Evolutionary conservation across 768 basidiomycete genomes (phyloP).

Genomic region (Hygrocybe coccinea): DNA sequence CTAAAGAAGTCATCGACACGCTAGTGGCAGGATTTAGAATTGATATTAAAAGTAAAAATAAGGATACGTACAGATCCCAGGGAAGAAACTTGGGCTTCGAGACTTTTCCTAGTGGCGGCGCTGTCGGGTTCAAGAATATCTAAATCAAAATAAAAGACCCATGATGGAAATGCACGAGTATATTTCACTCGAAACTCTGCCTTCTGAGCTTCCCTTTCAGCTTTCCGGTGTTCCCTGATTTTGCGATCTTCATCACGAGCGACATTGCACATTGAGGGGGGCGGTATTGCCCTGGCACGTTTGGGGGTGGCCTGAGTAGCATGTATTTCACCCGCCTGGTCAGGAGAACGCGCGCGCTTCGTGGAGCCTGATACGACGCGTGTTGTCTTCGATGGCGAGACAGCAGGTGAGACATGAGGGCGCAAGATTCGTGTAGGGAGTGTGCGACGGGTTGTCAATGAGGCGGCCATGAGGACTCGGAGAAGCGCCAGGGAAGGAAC

Average conservation of each 20-base stretch:
- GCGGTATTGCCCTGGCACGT: conserved; percentile 38
- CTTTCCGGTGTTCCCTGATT: conserved; percentile 44
- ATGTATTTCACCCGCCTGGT: conserved; percentile 29
- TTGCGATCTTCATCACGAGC: conserved; percentile 36
- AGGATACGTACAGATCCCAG: conserved; percentile 72
- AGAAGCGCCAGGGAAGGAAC: background rate
- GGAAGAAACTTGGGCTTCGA: conserved; percentile 54
- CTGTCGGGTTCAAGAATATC: conserved; percentile 42
- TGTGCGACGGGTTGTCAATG: background rate
- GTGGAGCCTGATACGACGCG: conserved; percentile 4
- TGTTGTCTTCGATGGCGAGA: conserved; percentile 2
- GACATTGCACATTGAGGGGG: conserved; percentile 13
- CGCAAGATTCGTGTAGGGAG: background rate
- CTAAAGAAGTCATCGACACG: conserved; percentile 86
- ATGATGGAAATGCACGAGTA: conserved; percentile 74
- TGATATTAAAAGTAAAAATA: conserved; percentile 1
- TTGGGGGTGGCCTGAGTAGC: conserved; percentile 28
- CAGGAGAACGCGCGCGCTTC: conserved; percentile 30
- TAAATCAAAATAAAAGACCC: conserved; percentile 81
- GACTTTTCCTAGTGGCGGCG: conserved; percentile 33
- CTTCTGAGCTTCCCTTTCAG: conserved; percentile 52
- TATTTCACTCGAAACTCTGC: conserved; percentile 82
- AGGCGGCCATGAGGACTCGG: background rate
- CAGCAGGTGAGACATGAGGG: background rate
- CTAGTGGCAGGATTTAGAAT: conserved; percentile 37